phyloP scores from a whole-genome alignment of 805 yeast genomes.

The Ogataea paradorogensis region DNA sequence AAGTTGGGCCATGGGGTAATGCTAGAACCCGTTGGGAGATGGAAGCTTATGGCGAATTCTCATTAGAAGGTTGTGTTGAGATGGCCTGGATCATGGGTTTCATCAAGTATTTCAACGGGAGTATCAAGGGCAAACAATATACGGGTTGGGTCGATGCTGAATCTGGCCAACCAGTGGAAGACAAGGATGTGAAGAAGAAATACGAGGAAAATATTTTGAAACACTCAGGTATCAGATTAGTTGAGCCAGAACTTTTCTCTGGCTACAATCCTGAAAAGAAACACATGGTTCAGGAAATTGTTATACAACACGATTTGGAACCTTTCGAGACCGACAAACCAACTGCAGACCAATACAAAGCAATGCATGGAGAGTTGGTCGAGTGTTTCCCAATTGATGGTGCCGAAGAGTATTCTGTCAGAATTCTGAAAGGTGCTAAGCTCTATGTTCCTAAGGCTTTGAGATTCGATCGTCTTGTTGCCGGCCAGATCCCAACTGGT shows the following conservation, averaged over 20 bases:
- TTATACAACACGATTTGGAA: slow-evolving; percentile 94
- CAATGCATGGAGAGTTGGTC: slow-evolving; percentile 90
- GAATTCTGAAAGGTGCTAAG: slow-evolving; percentile 88
- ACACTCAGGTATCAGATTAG: slow-evolving; percentile 94
- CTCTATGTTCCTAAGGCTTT: slow-evolving; percentile 87
- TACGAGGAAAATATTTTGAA: slow-evolving; percentile 86
- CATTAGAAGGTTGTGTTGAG: slow-evolving; percentile 96
- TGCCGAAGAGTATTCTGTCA: slow-evolving; percentile 89
- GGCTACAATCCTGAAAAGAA: slow-evolving; percentile 96
- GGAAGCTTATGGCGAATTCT: slow-evolving; percentile 94
- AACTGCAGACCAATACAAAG: slow-evolving; percentile 91
- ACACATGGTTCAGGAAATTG: slow-evolving; percentile 91
- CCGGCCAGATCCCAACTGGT: slow-evolving; percentile 97
- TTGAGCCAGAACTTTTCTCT: slow-evolving; percentile 90
- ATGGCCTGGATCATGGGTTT: slow-evolving; percentile 99
- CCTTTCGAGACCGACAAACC: slow-evolving; percentile 94
- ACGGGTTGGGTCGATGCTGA: slow-evolving; percentile 98
- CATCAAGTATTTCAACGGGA: slow-evolving; percentile 92
- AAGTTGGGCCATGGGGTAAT: slow-evolving; percentile 99
- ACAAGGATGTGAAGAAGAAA: slow-evolving; percentile 86
- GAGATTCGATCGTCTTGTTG: slow-evolving; percentile 68
- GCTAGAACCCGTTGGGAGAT: slow-evolving; percentile 99
- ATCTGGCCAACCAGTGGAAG: slow-evolving; percentile 90
- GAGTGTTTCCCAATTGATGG: slow-evolving; percentile 87
- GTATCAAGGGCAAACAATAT: slow-evolving; percentile 83